Percentiles rank a stretch among this genome's conserved stretches.
Evolutionary conservation across 805 yeast species (phyloP).

Genomic region (Dipodascus geniculatus): DNA sequence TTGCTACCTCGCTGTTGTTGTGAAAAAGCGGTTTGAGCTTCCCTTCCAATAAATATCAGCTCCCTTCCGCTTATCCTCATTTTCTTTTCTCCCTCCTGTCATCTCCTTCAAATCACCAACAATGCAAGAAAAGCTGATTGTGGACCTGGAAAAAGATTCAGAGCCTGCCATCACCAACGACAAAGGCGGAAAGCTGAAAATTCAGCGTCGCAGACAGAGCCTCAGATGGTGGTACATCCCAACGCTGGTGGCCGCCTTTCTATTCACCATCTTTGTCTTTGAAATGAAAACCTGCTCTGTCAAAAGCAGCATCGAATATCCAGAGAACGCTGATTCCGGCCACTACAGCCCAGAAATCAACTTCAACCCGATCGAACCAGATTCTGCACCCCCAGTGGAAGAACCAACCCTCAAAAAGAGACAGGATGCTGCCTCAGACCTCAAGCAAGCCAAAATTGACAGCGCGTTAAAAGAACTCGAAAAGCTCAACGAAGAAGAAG

Average conservation of each 20-base stretch:
- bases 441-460: neutral
- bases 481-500: neutral
- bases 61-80: neutral
- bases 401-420: neutral
- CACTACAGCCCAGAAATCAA: no score
- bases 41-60: neutral
- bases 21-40: neutral
- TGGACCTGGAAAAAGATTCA: neutral
- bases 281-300: neutral
- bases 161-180: neutral
- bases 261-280: neutral
- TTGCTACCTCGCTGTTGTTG: no score
- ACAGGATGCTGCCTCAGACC: neutral
- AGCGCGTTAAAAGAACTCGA: slow-evolving; percentile 1
- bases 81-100: no score
- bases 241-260: neutral
- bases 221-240: neutral
- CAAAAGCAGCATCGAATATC: neutral
- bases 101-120: neutral
- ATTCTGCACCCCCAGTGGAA: no score
- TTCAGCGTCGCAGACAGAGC: neutral
- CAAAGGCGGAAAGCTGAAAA: no score
- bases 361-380: neutral
- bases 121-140: neutral
- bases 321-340: neutral